phyloP scores from a whole-genome alignment of 495 filamentous ascomycete species.

The Aspergillus sclerotiicarbonarius region DNA sequence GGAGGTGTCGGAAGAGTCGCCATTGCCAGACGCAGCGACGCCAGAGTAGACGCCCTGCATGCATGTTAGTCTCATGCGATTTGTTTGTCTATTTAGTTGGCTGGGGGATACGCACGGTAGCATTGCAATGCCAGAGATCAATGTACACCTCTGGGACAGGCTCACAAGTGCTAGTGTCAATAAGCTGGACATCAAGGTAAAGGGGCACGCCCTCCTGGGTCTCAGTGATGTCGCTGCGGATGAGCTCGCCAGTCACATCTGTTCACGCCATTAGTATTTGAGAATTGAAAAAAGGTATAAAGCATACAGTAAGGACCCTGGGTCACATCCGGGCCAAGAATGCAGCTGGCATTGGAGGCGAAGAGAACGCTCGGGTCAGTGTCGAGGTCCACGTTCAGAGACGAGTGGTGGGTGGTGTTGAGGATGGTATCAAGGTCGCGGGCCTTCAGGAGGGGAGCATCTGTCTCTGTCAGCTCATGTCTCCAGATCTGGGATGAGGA shows the following conservation, averaged over 20 bases:
- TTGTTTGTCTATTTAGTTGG: too few relatives aligned
- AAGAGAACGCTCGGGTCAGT: slow-evolving; percentile 47
- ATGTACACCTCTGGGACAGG: slow-evolving; percentile 54
- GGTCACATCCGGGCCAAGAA: slow-evolving; percentile 53
- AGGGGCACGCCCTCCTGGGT: slow-evolving; percentile 53
- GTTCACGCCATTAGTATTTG: not conserved
- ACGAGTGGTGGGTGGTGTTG: slow-evolving; percentile 42
- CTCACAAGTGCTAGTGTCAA: slow-evolving; percentile 58
- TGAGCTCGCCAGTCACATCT: slow-evolving; percentile 49
- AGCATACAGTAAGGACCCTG: slow-evolving; percentile 51
- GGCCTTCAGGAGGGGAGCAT: slow-evolving; percentile 28
- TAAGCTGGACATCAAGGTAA: slow-evolving; percentile 58
- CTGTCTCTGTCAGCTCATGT: slow-evolving; percentile 6
- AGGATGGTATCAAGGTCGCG: slow-evolving; percentile 43
- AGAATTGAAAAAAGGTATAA: not conserved
- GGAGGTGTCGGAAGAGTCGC: slow-evolving; percentile 34
- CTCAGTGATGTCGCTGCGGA: slow-evolving; percentile 57
- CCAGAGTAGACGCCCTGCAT: slow-evolving; percentile 56
- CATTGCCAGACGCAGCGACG: slow-evolving; percentile 51
- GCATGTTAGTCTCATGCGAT: too few relatives aligned
- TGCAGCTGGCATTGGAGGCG: slow-evolving; percentile 47
- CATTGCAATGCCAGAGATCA: slow-evolving; percentile 60
- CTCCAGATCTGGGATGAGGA: not conserved
- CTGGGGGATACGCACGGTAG: slow-evolving; percentile 24
- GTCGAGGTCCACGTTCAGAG: slow-evolving; percentile 17